Percentiles rank a stretch among this genome's conserved stretches.
phyloP scores from a whole-genome alignment of 139 green algal species.

The Volvox reticuliferus region DNA sequence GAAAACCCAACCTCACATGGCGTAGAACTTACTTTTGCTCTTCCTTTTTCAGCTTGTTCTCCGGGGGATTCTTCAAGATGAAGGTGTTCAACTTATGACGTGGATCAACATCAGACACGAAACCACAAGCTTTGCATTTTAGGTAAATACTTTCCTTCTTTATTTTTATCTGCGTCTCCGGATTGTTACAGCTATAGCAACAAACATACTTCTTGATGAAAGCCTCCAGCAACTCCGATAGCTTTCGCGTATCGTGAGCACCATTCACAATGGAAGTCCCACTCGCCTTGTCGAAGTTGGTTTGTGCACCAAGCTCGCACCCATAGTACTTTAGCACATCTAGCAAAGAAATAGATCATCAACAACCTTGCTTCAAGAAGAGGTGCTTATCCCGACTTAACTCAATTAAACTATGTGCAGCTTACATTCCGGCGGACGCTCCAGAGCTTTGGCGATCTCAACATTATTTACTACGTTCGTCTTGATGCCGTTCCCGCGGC shows the following conservation, averaged over 20 bases:
- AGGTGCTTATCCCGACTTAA: neutral
- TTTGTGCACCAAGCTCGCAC: conserved; percentile 96
- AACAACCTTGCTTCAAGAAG: neutral
- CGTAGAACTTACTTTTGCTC: conserved; percentile 93
- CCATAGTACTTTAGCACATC: conserved; percentile 98
- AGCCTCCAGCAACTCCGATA: conserved; percentile 91
- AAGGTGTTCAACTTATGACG: conserved; percentile 98
- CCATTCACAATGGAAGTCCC: conserved; percentile 97
- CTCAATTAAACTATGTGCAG: too few species aligned
- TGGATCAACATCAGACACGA: conserved; percentile 92
- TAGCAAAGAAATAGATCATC: conserved; percentile 41
- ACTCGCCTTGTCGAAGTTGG: conserved; percentile 94
- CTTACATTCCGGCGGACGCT: conserved; percentile 92
- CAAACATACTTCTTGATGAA: conserved; percentile 99
- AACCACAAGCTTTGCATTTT: conserved; percentile 94
- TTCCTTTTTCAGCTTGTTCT: conserved; percentile 91
- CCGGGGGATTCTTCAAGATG: conserved; percentile 99
- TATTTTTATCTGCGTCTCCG: conserved; percentile 96
- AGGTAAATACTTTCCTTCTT: conserved; percentile 91
- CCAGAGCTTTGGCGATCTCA: conserved; percentile 97
- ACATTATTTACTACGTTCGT: conserved; percentile 99
- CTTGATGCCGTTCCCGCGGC: conserved; percentile 98
- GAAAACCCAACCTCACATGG: too few species aligned
- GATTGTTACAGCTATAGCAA: conserved; percentile 98
- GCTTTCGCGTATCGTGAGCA: conserved; percentile 74